Evolutionary conservation across 306 rosid genomes (phyloP), one percentile per base, ranked within the genome.

Genomic region (Delonix regia): DNA sequence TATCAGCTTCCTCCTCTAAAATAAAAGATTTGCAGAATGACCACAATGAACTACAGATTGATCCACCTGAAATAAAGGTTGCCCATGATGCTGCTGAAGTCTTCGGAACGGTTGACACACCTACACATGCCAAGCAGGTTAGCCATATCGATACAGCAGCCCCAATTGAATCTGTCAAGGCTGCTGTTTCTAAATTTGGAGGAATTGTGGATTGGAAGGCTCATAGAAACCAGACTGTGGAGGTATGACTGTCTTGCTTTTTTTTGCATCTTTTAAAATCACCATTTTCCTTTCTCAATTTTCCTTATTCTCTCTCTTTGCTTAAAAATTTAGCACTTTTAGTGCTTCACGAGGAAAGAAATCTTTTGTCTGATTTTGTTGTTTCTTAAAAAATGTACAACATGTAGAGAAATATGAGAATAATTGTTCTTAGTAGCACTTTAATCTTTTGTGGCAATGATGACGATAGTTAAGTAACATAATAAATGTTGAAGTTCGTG

Each of bases 171-270:
- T 96, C 99, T 65, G 99, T 96, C 70, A 93, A 96, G 79, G 92
- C 93, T 83, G 99, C 97, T 67, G 99, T 96, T 81, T 91, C 99
- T 56, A 93, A 91, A 80, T 93, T 90, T 75, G 99, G 99, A 81
- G 99, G 98, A 75, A 96, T 93, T 76, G 96, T 93, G 44, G 97
- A 96, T 69, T 96, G 99, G 99, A 96, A 96, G 83, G 98, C 99
- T 73, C 99, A 96, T 82, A 86, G 84, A 83, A 80, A 84, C 74
- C 92, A 86, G 56, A 88, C 98, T 5, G 93, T 91, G 39, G 97
- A 93, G 97, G 99, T 96, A 90, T 71, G 71, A 33, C 64, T 80
- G 9, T 69, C 68, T 38, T 75, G 22, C 41, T 27, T 47, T 53
- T 15, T 19, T 36, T 49, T 76, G 61, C 19, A 19, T 64, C 9